phyloP scores from a whole-genome alignment of 441 rosid genomes.

The Adansonia madagascariensis region DNA sequence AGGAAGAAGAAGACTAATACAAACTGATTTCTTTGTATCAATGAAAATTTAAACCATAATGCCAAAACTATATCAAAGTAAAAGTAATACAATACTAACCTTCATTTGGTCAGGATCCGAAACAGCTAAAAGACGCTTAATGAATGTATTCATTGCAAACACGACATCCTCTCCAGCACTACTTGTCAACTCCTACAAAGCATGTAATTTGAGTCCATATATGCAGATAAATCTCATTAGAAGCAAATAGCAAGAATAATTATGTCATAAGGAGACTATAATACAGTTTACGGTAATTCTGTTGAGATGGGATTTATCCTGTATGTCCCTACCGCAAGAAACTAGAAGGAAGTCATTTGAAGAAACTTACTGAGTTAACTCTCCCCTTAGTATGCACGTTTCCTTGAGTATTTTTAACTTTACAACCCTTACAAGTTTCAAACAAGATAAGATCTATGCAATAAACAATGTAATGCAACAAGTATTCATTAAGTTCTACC shows the following conservation, averaged over 20 bases:
- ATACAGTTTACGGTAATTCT: neutral
- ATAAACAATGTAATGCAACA: neutral
- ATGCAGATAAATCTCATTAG: constrained; percentile 8
- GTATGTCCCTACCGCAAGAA: neutral
- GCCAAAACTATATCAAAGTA: neutral
- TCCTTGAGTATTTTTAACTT: neutral
- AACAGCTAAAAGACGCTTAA: constrained; percentile 87
- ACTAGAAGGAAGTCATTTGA: neutral
- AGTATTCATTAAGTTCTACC: constrained; percentile 6
- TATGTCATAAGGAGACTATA: neutral
- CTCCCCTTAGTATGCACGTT: neutral
- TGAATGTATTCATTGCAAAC: constrained; percentile 90
- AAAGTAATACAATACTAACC: constrained; percentile 46
- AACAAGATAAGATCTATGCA: neutral
- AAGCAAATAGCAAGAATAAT: constrained; percentile 10
- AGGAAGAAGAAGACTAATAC: constrained; percentile 7
- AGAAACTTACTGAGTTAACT: neutral
- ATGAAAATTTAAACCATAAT: neutral
- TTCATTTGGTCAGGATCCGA: constrained; percentile 87
- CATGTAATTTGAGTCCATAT: constrained; percentile 15
- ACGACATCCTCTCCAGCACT: constrained; percentile 95
- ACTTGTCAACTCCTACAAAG: constrained; percentile 77
- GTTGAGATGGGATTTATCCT: neutral
- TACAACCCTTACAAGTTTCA: neutral
- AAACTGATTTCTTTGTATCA: neutral